Evolutionary conservation across 345 rosid species (phyloP), one percentile per base, ranked within the genome.

Genomic region (Populus alba): DNA sequence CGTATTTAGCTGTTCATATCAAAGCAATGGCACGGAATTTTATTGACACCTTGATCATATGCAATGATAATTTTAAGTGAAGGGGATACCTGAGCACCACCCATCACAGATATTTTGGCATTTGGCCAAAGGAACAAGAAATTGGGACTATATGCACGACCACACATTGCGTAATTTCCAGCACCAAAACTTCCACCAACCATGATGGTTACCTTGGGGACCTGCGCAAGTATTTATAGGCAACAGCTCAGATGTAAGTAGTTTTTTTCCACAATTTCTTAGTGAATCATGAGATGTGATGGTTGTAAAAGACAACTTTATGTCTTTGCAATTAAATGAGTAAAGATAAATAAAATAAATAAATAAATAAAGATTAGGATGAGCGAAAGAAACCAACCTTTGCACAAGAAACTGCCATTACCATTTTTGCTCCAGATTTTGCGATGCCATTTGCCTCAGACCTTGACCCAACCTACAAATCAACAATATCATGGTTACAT

Each of bases 151-250:
- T 86, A 95, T 39, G 99, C 99, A 84, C 97, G 98, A 6, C 99
- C 99, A 75, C 99, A 95, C 99, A 95, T 95, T 18, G 99, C 98
- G 79, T 93, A 93, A 81, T 95, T 92, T 82, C 99, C 99, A 68
- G 99, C 99, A 77, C 99, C 99, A 71, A 92, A 93, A 83, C 99
- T 93, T 83, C 98, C 97, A 69, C 99, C 98, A 7, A 92, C 91
- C 39, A 93, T 88, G 4, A 95, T 86, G 22, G 99, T 93, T 71
- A 93, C 83, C 86, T 92, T 95, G 55, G 98, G 99, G 20, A 95
- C 97, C 98, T 93, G 85, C 25, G 83, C 79, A 55, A 41, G 41
- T 33, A 77, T 27, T 72, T 23, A 65, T 74, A 25, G 9, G 75
- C 31, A 62, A 61, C 47, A 23, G 49, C 31, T 53, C 49, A 62